Base-by-base conservation (phyloP, 202 grass and related monocot species). In the Miscanthus sacchariflorus region DNA sequence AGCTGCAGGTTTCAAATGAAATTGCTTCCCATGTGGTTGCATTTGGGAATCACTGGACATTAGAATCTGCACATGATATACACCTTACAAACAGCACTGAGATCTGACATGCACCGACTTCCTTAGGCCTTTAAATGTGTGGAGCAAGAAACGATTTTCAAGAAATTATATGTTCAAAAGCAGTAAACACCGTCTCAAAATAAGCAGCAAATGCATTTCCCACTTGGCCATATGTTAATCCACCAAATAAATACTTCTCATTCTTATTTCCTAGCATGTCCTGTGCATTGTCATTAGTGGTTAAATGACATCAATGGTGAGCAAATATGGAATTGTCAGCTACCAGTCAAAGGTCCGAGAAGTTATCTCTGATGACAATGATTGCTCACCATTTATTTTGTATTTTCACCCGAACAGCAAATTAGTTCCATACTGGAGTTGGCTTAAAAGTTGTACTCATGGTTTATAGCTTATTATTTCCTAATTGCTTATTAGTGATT, bases 341-440 rank as follows among this genome's bases (percentile, higher is more conserved):
- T 43, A 87, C 40, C 35, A 39, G 5, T 88, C 52, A 74, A 70
- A 78, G n/a, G 61, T 78, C 40, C 66, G 72, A 59, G 27, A 64
- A 70, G 44, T 81, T 74, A 73, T 65, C n/a, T 74, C 56, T 79
- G 43, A 67, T 90, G 66, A 67, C 19, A 90, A 36, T 42, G 77
- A 65, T 28, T 63, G 63, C 1, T n/a, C 48, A 21, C 28, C 54
- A 39, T 59, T 74, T 68, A 14, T 68, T 52, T 84, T 58, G 54
- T 58, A 21, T 21, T 21, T 84, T 44, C 58, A 59, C 72, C 72
- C 18, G 17, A 68, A 75, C 73, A 43, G 54, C 42, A 70, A 65
- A n/a, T 54, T 39, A 74, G 44, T 85, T 83, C 12, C 24, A 68
- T 77, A 33, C 33, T 45, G 35, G 83, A 25, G 12, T 25, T 80